phyloP scores from a whole-genome alignment of 2,329 filamentous ascomycete genomes.

The Fusarium luffae region DNA sequence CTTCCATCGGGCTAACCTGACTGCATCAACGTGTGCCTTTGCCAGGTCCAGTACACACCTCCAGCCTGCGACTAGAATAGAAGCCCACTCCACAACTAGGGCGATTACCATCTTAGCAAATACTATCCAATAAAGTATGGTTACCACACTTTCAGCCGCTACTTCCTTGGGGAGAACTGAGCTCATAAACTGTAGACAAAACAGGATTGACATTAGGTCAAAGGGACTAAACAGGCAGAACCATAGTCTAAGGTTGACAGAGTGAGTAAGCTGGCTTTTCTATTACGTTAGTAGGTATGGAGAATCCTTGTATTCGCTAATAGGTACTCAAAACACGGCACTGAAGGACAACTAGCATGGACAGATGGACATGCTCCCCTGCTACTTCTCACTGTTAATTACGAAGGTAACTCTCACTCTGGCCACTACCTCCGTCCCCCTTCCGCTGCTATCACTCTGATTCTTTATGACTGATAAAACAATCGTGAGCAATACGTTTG shows the following conservation, averaged over 20 bases:
- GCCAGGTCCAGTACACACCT: too few relatives aligned
- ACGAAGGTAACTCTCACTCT: not conserved
- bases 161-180: not conserved
- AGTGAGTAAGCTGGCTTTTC: not conserved
- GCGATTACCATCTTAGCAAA: too few relatives aligned
- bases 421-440: not conserved
- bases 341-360: not conserved
- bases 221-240: not conserved
- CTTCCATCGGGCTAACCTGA: too few relatives aligned
- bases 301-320: not conserved
- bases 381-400: not conserved
- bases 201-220: not conserved
- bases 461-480: accelerated
- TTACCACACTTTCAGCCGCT: too few relatives aligned
- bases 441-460: not conserved
- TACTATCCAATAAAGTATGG: too few relatives aligned
- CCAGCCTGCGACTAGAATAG: too few relatives aligned
- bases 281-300: not conserved
- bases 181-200: not conserved
- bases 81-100: too few relatives aligned
- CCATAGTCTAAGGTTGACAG: not conserved
- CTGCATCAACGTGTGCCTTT: not conserved
- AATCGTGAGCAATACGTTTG: not conserved
- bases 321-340: not conserved
- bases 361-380: not conserved